A percentile compares a stretch with the other conserved stretches of the same genome.
These are phyloP conservation scores for Aegilops sharonensis DNA, from an alignment of 176 grass and related monocot species.

Conservation along the genomic window DNA sequence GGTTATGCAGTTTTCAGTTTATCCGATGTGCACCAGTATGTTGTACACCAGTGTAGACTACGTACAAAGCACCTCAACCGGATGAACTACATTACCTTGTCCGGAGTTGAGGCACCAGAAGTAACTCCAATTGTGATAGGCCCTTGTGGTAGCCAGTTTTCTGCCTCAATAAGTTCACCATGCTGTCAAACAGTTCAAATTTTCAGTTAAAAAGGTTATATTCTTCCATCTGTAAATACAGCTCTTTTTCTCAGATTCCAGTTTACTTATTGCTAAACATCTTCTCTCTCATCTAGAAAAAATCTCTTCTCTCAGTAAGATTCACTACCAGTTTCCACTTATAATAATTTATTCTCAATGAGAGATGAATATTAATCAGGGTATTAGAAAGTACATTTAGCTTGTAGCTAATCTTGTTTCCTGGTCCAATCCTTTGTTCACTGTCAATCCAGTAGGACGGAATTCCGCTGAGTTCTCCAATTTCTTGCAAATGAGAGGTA, in stretches of 20 bases:
- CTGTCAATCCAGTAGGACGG: conserved; percentile 98
- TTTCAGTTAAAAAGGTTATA: conserved; percentile 8
- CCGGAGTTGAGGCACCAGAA: conserved; percentile 91
- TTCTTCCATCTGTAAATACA: neutral
- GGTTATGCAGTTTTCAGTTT: neutral
- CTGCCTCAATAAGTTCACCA: conserved; percentile 85
- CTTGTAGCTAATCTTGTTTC: conserved; percentile 93
- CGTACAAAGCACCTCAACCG: neutral
- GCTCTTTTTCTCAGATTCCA: neutral
- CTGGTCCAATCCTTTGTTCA: conserved; percentile 86
- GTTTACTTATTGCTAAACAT: neutral
- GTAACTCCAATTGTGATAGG: conserved; percentile 83
- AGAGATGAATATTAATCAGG: neutral
- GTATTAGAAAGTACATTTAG: conserved; percentile 69
- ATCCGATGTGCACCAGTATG: neutral
- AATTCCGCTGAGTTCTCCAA: conserved; percentile 77
- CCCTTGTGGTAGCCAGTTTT: conserved; percentile 85
- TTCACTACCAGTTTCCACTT: neutral
- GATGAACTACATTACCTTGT: conserved; percentile 57
- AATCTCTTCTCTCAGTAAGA: neutral
- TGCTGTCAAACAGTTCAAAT: conserved; percentile 53
- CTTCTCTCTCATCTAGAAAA: neutral
- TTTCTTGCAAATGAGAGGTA: conserved; percentile 99
- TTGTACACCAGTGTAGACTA: neutral
- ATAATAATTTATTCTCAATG: neutral